Evolutionary conservation across 2,329 filamentous ascomycete species (phyloP).

Genomic region (Pyrenophora graminea): DNA sequence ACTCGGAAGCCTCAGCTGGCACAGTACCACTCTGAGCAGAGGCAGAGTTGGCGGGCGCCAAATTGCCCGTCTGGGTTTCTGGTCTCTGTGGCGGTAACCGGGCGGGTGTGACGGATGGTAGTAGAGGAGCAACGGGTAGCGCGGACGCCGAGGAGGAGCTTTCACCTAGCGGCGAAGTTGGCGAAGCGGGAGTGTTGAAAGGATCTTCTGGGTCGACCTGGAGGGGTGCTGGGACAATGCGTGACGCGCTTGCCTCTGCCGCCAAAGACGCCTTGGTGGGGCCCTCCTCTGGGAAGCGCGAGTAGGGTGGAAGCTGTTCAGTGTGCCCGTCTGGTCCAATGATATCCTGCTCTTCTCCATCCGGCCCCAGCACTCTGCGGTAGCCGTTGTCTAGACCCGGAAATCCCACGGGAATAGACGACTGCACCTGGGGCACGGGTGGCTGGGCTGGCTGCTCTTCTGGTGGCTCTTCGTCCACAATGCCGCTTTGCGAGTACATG

Average conservation of each 20-base stretch:
- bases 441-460: conserved; percentile 27
- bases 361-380: conserved; percentile 72
- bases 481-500: conserved; percentile 82
- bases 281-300: conserved; percentile 81
- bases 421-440: conserved; percentile 46
- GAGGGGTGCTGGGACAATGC: conserved; percentile 27
- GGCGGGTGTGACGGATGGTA: conserved; percentile 33
- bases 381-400: conserved; percentile 69
- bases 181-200: conserved; percentile 32
- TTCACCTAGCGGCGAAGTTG: conserved; percentile 26
- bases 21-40: conserved; percentile 17
- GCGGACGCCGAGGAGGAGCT: conserved; percentile 25
- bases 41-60: conserved; percentile 21
- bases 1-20: conserved; percentile 34
- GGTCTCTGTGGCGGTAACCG: conserved; percentile 37
- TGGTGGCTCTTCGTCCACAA: conserved; percentile 49
- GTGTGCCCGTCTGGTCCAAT: conserved; percentile 87
- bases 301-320: conserved; percentile 90
- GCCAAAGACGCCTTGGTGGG: conserved; percentile 59
- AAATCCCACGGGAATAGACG: conserved; percentile 72
- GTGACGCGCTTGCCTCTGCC: conserved; percentile 40
- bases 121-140: conserved; percentile 25
- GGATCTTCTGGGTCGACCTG: conserved; percentile 31
- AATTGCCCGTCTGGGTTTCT: conserved; percentile 37
- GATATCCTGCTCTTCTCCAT: conserved; percentile 86